phyloP scores from a whole-genome alignment of 306 rosid genomes.

The Phaseolus lunatus region DNA sequence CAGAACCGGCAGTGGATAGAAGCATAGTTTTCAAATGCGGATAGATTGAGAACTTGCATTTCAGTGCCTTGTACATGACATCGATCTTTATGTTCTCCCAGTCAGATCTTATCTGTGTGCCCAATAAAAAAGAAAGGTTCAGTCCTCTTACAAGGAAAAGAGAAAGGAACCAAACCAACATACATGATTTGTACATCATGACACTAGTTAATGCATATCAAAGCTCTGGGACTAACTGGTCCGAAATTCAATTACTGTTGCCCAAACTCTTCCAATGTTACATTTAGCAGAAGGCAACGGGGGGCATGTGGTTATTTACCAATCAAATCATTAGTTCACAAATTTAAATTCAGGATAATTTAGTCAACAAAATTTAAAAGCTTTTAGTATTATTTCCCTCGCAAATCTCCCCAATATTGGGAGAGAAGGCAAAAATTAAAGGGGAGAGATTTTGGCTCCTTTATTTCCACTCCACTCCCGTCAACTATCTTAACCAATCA shows the following conservation, averaged over 20 bases:
- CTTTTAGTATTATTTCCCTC: background rate
- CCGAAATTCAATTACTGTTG: background rate
- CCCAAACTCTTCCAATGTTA: background rate
- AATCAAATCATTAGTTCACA: background rate
- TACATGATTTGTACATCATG: background rate
- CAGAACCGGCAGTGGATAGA: slow-evolving; percentile 79
- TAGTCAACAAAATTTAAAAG: background rate
- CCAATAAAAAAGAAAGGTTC: slow-evolving; percentile 23
- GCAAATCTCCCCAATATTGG: background rate
- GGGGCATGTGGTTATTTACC: background rate
- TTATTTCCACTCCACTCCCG: background rate
- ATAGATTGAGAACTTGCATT: slow-evolving; percentile 86
- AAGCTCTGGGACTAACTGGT: background rate
- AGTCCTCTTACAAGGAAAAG: slow-evolving; percentile 11
- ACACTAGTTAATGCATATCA: background rate
- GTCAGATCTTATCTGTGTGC: slow-evolving; percentile 73
- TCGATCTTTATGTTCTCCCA: slow-evolving; percentile 86
- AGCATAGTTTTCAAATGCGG: slow-evolving; percentile 83
- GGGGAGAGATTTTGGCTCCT: background rate
- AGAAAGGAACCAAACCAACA: background rate
- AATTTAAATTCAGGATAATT: background rate
- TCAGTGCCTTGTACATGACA: slow-evolving; percentile 82
- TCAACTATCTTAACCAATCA: background rate
- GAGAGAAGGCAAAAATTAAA: background rate
- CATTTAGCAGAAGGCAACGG: background rate